These are phyloP conservation scores for Mycena kentingensis DNA, from an alignment of 768 basidiomycete species.

Conservation along the genomic window DNA sequence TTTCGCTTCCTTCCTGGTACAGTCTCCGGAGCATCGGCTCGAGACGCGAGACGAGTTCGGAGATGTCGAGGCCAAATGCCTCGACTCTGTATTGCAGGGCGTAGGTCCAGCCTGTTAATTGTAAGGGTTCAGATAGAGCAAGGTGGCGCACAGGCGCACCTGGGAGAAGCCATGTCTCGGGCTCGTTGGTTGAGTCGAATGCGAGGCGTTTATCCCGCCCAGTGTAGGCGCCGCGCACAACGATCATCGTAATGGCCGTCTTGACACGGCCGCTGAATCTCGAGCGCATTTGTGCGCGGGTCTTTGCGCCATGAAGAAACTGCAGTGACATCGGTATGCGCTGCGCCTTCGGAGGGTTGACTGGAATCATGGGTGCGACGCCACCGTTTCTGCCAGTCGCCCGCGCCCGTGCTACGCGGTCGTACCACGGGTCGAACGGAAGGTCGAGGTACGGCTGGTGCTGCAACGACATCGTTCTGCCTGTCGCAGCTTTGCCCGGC, in stretches of 20 bases:
- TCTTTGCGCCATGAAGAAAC: background rate
- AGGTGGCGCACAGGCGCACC: background rate
- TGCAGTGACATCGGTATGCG: background rate
- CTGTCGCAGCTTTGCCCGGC: background rate
- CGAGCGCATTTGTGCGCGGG: background rate
- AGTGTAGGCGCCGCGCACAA: background rate
- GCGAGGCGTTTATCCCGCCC: background rate
- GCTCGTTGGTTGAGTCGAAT: background rate
- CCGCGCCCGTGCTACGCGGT: background rate
- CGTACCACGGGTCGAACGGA: background rate
- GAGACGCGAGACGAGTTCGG: background rate
- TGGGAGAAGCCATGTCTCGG: background rate
- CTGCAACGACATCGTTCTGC: background rate
- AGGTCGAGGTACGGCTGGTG: background rate
- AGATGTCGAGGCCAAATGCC: background rate
- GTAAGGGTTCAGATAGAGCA: background rate
- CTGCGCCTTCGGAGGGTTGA: background rate
- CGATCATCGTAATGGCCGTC: background rate
- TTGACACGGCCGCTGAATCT: background rate
- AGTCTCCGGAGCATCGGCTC: background rate
- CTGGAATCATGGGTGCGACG: background rate
- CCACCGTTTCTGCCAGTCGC: background rate
- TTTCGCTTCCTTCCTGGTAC: background rate
- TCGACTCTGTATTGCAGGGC: background rate
- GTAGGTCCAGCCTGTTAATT: background rate